Percentiles rank a stretch among this genome's conserved stretches.
Conservation (phyloP, 768 basidiomycete species). For the Tubosaeta sp. region DNA sequence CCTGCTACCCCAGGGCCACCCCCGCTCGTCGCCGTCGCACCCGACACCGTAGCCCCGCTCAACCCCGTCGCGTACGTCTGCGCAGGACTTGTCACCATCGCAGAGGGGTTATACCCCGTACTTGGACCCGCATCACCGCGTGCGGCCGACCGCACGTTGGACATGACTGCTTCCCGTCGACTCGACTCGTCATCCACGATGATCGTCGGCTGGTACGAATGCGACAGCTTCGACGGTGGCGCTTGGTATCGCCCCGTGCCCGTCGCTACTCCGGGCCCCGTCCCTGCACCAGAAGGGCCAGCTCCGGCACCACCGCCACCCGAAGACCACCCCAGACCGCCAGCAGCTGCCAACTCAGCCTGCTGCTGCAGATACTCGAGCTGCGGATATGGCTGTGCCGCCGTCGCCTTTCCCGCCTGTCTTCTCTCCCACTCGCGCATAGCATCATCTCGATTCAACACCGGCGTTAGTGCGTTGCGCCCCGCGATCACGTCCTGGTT, state of each 20-base stretch:
- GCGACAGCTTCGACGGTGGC: conserved; percentile 30
- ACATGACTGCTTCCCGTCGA: conserved; percentile 76
- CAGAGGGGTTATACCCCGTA: conserved; percentile 41
- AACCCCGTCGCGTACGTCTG: conserved; percentile 56
- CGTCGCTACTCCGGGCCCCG: background rate
- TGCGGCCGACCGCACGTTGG: conserved; percentile 66
- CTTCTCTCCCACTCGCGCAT: conserved; percentile 95
- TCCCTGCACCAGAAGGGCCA: conserved; percentile 23
- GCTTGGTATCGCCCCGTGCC: conserved; percentile 43
- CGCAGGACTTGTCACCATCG: conserved; percentile 69
- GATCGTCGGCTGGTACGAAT: conserved; percentile 49
- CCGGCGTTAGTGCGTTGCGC: conserved; percentile 85
- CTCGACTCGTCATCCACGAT: conserved; percentile 60
- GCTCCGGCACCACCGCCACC: conserved; percentile 16
- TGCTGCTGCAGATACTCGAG: conserved; percentile 92
- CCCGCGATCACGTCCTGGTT: conserved; percentile 70
- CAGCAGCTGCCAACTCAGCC: conserved; percentile 71
- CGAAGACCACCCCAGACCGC: conserved; percentile 55
- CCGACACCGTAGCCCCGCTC: background rate
- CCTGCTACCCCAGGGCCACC: background rate
- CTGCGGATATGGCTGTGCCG: conserved; percentile 82
- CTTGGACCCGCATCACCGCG: conserved; percentile 41
- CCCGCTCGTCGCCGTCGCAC: background rate
- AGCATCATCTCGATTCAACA: conserved; percentile 91
- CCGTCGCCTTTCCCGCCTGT: conserved; percentile 65